Conservation (phyloP, 2,329 filamentous ascomycete species). For the Herpotrichia juniperi region DNA sequence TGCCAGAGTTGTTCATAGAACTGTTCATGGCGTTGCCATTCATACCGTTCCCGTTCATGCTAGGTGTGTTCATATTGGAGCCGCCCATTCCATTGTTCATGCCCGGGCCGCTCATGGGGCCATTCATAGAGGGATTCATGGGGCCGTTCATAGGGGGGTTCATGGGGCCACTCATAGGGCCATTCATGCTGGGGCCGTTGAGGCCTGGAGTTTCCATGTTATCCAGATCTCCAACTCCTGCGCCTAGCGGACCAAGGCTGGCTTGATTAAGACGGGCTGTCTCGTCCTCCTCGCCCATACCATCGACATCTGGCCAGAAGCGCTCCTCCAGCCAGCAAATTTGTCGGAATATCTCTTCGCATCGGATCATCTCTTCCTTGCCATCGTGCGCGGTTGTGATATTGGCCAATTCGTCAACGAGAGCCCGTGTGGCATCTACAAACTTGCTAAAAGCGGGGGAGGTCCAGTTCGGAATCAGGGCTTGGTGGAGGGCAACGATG, state of each 20-base stretch:
- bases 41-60: constrained; percentile 13
- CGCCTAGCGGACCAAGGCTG: constrained; percentile 21
- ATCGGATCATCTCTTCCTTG: constrained; percentile 54
- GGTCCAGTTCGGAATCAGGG: constrained; percentile 59
- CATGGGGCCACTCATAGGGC: constrained; percentile 18
- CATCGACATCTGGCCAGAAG: constrained; percentile 57
- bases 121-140: constrained; percentile 17
- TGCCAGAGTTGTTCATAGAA: constrained; percentile 11
- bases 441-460: constrained; percentile 57
- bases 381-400: constrained; percentile 54
- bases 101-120: constrained; percentile 17
- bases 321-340: constrained; percentile 56
- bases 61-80: constrained; percentile 1
- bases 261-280: constrained; percentile 26
- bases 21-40: constrained; percentile 12
- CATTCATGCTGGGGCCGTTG: constrained; percentile 11
- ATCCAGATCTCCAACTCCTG: constrained; percentile 18
- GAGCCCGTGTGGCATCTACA: constrained; percentile 54
- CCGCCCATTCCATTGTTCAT: constrained; percentile 4
- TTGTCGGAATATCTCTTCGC: constrained; percentile 55
- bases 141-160: constrained; percentile 17
- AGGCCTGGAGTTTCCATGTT: constrained; percentile 21
- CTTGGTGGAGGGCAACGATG: constrained; percentile 56
- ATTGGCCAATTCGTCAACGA: constrained; percentile 58
- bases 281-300: constrained; percentile 55